Evolutionary conservation across 768 basidiomycete genomes (phyloP), one percentile per base, ranked within the genome.

Genomic region (Mycena alexandri): DNA sequence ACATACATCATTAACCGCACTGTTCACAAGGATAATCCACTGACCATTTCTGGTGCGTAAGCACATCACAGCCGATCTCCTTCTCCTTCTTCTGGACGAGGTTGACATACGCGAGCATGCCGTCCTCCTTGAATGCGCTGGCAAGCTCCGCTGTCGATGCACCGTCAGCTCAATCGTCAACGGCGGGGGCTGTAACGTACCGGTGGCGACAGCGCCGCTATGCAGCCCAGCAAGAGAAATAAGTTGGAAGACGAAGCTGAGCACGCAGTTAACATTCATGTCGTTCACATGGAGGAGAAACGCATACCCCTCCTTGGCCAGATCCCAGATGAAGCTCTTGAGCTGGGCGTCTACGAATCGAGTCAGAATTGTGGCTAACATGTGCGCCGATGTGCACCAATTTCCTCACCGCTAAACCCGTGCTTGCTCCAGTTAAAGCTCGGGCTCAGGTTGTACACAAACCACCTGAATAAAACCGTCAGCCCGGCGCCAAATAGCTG

Each of bases 1-100:
- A 44, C 53, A 16, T 52, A 14, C 51, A 53, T 33, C 42, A 59
- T 24, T 34, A 47, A 51, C 22, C 8, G 16, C 36, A 16, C 56
- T 36, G 5, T 14, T 47, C 22, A 48, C 17, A 19, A 42, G 25
- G 48, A 56, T 22, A 9, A 11, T 13, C 44, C 21, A 79, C 85
- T 63, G 44, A 90, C 95, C 95, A 98, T 85, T 95, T 96, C 81
- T 97, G 95, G 78, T 97, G 95, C 3, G 93, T 97, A 52, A 96
- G 82, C 36, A 97, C 94, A 76, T 97, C 95, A 66, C 92, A 93
- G 38, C 92, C 92, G 56, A 95, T 87, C 72, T 91, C 94, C 78
- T 91, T 93, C 79, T 97, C 95, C 77, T 93, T 95, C 70, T 88
- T 83, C 75, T 97, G 95, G 55, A 96, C 87, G 21, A 94, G 87